Evolutionary conservation across 2,329 filamentous ascomycete genomes (phyloP).

Genomic region (Colletotrichum musicola): DNA sequence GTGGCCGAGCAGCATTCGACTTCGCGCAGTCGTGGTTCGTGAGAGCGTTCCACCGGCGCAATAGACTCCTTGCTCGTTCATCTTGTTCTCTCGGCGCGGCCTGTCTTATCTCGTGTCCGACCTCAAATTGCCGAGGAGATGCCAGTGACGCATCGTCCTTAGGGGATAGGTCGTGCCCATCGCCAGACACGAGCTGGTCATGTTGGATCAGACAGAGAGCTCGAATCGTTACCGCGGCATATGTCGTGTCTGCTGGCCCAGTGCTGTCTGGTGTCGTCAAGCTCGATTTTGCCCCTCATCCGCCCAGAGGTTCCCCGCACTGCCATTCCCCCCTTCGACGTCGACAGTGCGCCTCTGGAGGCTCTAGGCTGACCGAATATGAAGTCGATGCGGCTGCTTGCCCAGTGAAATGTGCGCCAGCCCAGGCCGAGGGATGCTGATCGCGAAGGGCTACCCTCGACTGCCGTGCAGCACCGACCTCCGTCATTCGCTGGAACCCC

Average conservation of each 20-base stretch:
- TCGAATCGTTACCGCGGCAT: conserved; percentile 4
- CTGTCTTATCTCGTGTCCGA: conserved; percentile 6
- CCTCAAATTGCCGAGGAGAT: conserved; percentile 13
- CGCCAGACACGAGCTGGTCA: neutral
- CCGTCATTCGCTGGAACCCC: conserved; percentile 30
- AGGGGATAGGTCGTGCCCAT: conserved; percentile 5
- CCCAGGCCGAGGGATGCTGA: conserved; percentile 31
- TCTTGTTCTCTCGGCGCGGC: neutral
- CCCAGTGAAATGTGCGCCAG: conserved; percentile 24
- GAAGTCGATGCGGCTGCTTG: conserved; percentile 23
- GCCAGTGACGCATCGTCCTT: conserved; percentile 6
- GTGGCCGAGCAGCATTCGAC: neutral
- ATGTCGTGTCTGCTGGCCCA: neutral
- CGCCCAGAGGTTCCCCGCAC: conserved; percentile 33
- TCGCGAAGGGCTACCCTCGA: conserved; percentile 32
- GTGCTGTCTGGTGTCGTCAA: conserved; percentile 11
- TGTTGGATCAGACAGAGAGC: conserved; percentile 5
- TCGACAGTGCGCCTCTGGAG: conserved; percentile 24
- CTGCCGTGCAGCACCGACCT: conserved; percentile 20
- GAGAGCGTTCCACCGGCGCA: neutral
- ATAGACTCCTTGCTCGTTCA: neutral
- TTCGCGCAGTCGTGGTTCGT: conserved; percentile 8
- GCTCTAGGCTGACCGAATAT: conserved; percentile 34
- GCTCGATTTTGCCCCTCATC: conserved; percentile 31
- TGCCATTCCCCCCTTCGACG: conserved; percentile 3